Conservation (phyloP, 495 filamentous ascomycete genomes). For the Mytilinidion resinicola region DNA sequence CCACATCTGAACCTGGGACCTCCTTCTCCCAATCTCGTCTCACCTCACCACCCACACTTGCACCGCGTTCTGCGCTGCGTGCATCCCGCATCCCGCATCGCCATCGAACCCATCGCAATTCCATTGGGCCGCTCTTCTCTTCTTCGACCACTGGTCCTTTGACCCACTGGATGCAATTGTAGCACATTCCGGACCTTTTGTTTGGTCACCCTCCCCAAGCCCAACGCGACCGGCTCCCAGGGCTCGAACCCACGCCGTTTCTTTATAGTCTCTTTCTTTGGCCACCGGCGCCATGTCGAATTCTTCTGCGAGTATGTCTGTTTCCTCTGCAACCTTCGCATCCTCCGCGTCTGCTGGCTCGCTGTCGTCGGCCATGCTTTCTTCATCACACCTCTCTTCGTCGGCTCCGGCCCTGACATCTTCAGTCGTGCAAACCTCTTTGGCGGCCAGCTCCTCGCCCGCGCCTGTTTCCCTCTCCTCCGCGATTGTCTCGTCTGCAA, state of each 20-base stretch:
- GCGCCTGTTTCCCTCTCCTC: not conserved
- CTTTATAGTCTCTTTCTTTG: constrained; percentile 1
- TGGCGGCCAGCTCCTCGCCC: not conserved
- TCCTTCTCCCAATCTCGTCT: not conserved
- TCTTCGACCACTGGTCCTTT: not conserved
- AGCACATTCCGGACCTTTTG: not conserved
- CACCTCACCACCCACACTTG: not conserved
- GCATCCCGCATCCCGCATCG: not conserved
- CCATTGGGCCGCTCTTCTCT: not conserved
- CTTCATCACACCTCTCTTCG: not conserved
- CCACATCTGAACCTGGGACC: not conserved
- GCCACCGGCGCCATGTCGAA: not conserved
- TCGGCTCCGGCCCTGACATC: not conserved
- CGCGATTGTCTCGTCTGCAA: not conserved
- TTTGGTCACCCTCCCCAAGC: not conserved
- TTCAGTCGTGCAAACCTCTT: not conserved
- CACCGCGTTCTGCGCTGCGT: not conserved
- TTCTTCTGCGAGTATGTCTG: constrained; percentile 6
- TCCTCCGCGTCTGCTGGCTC: not conserved
- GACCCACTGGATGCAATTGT: not conserved
- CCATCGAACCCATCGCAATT: not conserved
- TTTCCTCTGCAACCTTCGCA: not conserved
- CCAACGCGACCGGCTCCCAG: constrained; percentile 3
- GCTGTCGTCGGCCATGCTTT: not conserved
- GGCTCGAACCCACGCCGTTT: not conserved